phyloP scores from a whole-genome alignment of 805 yeast species.

The Suhomyces sp. region DNA sequence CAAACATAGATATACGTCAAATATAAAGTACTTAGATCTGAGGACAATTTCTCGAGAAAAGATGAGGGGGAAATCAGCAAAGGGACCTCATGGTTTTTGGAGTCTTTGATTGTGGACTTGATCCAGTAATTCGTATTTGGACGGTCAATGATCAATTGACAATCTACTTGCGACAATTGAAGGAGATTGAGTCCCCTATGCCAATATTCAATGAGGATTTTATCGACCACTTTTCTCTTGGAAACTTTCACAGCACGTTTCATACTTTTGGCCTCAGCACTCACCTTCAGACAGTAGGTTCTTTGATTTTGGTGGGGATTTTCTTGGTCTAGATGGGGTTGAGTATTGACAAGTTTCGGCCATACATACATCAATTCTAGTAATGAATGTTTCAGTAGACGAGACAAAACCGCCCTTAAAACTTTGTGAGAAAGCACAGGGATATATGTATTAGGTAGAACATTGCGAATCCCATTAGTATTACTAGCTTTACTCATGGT shows the following conservation, averaged over 20 bases:
- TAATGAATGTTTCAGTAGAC: constrained; percentile 33
- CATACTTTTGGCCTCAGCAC: constrained; percentile 14
- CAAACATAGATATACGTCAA: constrained; percentile 66
- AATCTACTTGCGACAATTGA: constrained; percentile 71
- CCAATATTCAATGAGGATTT: constrained; percentile 52
- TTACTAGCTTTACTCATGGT: no score
- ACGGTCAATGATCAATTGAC: constrained; percentile 60
- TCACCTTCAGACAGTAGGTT: constrained; percentile 20
- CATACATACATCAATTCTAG: constrained; percentile 33
- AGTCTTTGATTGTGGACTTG: constrained; percentile 45
- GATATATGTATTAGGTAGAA: constrained; percentile 39
- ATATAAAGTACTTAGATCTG: constrained; percentile 51
- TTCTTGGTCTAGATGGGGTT: constrained; percentile 17
- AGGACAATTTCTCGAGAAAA: constrained; percentile 49
- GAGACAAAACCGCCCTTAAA: constrained; percentile 19
- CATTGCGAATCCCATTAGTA: no score
- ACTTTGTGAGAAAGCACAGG: constrained; percentile 30
- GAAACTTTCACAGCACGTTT: constrained; percentile 16
- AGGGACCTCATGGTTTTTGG: constrained; percentile 27
- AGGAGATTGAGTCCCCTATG: constrained; percentile 56
- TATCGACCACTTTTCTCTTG: constrained; percentile 40
- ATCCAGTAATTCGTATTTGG: constrained; percentile 50
- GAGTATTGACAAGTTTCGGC: constrained; percentile 31
- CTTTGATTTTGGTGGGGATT: constrained; percentile 17
- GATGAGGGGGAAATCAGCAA: constrained; percentile 49